Evolutionary conservation across 177 flowering plant species (phyloP).

Genomic region (Telopea speciosissima): DNA sequence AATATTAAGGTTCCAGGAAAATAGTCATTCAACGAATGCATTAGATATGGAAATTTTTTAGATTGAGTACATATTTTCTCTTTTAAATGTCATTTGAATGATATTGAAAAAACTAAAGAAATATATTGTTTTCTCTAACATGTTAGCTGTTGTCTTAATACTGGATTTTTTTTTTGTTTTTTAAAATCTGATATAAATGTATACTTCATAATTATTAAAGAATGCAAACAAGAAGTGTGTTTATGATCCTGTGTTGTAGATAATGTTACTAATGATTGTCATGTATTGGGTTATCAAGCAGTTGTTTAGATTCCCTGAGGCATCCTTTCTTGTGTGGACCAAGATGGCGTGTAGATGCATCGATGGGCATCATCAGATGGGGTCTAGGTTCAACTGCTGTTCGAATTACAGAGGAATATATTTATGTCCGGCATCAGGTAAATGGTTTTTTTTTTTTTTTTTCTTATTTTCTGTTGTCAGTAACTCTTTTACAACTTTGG

Average conservation of each 20-base stretch:
- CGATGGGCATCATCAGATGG: slow-evolving; percentile 87
- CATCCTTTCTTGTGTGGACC: slow-evolving; percentile 99
- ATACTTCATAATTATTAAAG: not conserved
- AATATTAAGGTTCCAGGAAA: no score
- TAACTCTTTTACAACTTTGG: no score
- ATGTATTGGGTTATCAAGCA: slow-evolving; percentile 21
- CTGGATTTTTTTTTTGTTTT: not conserved
- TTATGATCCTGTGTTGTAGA: not conserved
- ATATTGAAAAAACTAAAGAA: no score
- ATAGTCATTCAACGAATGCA: no score
- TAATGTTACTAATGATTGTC: not conserved
- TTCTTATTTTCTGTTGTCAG: no score
- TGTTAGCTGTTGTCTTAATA: not conserved
- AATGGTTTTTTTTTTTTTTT: not conserved
- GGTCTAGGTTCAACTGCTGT: slow-evolving; percentile 94
- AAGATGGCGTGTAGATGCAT: slow-evolving; percentile 81
- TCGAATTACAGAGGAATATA: slow-evolving; percentile 89
- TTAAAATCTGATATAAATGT: not conserved
- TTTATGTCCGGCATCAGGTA: slow-evolving; percentile 82
- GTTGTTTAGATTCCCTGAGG: slow-evolving; percentile 87
- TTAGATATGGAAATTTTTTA: no score
- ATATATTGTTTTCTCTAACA: no score
- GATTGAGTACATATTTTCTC: not conserved
- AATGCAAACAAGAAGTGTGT: not conserved
- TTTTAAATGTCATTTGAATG: no score